Evolutionary conservation across 805 yeast species (phyloP), one percentile per base, ranked within the genome.

Genomic region (Wickerhamiella kazuoi): DNA sequence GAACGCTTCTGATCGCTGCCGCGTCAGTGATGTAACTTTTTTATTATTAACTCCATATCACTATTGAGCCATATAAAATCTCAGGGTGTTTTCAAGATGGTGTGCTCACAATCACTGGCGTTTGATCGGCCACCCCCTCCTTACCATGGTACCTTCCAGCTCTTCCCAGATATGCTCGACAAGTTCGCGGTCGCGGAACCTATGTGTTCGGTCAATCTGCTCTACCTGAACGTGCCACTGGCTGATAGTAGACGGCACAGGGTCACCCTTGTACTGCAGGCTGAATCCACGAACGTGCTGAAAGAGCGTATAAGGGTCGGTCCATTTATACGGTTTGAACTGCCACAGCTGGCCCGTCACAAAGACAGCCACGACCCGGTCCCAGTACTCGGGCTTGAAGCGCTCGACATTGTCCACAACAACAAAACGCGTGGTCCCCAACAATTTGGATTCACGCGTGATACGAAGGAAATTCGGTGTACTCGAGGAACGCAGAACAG

Each of bases 331-430:
- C 50, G 75, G 72, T 53, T 80, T 73, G 61, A 90, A 82, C 61
- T 90, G 99, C 99, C 99, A 90, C 40, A 76, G 67, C 62, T 90
- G 98, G 11, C 99, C 99, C 9, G 96, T 87, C 15, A 95, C 87
- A 62, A 90, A 78, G 30, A 90, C 80, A 0, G 94, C 96, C 36
- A 87, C 81, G 1, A 90, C 96, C 43, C 98, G 71, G 53, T 83
- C 93, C 99, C 99, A 90, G 60, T 90, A 83, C 56, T 90, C 97
- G 3, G 94, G 93, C 55, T 86, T 87, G 60, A 79, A 79, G 60
- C 76, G 71, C 39, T 84, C 93, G 4, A 84, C 83, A 41, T 81
- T 79, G 54, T 82, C 93, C 24, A 86, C 96, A 40, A 90, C 79
- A 49, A 84, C 66, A 50, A 81, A 78, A 34, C 73, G 69, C 38